These are phyloP conservation scores for Chrysoporthe deuterocubensis DNA, from an alignment of 2,329 filamentous ascomycete species.

Conservation along the genomic window DNA sequence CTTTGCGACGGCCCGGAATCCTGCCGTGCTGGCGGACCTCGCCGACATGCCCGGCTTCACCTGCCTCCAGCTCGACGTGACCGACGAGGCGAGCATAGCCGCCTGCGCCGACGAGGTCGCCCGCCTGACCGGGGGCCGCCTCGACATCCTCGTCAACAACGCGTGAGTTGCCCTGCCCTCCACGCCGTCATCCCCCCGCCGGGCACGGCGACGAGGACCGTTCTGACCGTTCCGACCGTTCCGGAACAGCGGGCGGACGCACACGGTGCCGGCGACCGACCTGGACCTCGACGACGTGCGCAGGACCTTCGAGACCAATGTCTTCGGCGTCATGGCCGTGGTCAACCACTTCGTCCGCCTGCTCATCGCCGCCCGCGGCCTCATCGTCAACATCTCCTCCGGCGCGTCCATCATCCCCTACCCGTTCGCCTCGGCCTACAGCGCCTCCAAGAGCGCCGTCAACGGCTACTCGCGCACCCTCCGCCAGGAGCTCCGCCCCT, in stretches of 20 bases:
- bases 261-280: slow-evolving; percentile 30
- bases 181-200: no score
- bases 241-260: slow-evolving; percentile 21
- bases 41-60: slow-evolving; percentile 49
- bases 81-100: slow-evolving; percentile 53
- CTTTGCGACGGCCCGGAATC: slow-evolving; percentile 59
- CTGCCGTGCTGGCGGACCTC: slow-evolving; percentile 51
- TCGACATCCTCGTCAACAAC: slow-evolving; percentile 65
- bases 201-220: no score
- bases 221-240: no score
- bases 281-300: slow-evolving; percentile 57
- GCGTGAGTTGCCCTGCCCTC: slow-evolving; percentile 45
- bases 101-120: slow-evolving; percentile 51
- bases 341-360: slow-evolving; percentile 53
- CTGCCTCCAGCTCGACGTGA: slow-evolving; percentile 58
- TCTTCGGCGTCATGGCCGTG: slow-evolving; percentile 62
- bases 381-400: slow-evolving; percentile 61
- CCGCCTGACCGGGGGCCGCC: slow-evolving; percentile 53
- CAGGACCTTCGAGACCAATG: slow-evolving; percentile 59
- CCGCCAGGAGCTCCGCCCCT: slow-evolving; percentile 57
- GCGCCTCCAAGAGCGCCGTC: slow-evolving; percentile 60
- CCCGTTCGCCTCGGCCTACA: slow-evolving; percentile 58
- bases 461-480: slow-evolving; percentile 57
- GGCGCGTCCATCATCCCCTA: slow-evolving; percentile 55
- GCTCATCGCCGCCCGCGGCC: slow-evolving; percentile 53